Base-by-base conservation (phyloP, 148 eudicot genomes). In the Spergularia bocconei region DNA sequence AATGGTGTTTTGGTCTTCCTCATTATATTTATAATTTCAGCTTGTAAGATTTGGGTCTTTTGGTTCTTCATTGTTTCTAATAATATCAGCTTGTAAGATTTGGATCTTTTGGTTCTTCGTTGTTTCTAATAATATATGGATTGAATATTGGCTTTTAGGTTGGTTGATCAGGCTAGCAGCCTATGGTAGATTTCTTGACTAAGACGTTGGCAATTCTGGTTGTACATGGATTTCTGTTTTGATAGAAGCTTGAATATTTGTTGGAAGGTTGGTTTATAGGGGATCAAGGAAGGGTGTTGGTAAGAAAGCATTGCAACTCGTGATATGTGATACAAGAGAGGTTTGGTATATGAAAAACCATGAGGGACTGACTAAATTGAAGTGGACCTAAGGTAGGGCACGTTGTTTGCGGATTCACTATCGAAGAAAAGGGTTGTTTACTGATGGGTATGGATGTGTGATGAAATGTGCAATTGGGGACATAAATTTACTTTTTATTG, bases 351-450 rank as follows among this genome's bases (percentile, higher is more conserved):
- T 33, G 29, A 64, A 64, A 36, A 50, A n/a, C 10, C n/a, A 36
- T 38, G 68, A 64, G 20, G 21, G 68, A 64, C 19, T 64, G 47
- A 38, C 48, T n/a, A 64, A 36, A 36, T 60, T n/a, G n/a, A n/a
- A n/a, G n/a, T n/a, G n/a, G n/a, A n/a, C n/a, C n/a, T n/a, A n/a
- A n/a, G n/a, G n/a, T n/a, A n/a, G n/a, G n/a, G n/a, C n/a, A n/a
- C n/a, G n/a, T n/a, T n/a, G n/a, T n/a, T n/a, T n/a, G n/a, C n/a
- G n/a, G n/a, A n/a, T n/a, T n/a, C n/a, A n/a, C n/a, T n/a, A n/a
- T n/a, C n/a, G n/a, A n/a, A n/a, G n/a, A n/a, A n/a, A n/a, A n/a
- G n/a, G n/a, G n/a, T n/a, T n/a, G n/a, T n/a, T n/a, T n/a, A n/a
- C n/a, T n/a, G n/a, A n/a, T n/a, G n/a, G n/a, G n/a, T n/a, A n/a